Evolutionary conservation across 2,329 filamentous ascomycete species (phyloP), one percentile per base, ranked within the genome.

Genomic region (Hymenoscyphus scutula): DNA sequence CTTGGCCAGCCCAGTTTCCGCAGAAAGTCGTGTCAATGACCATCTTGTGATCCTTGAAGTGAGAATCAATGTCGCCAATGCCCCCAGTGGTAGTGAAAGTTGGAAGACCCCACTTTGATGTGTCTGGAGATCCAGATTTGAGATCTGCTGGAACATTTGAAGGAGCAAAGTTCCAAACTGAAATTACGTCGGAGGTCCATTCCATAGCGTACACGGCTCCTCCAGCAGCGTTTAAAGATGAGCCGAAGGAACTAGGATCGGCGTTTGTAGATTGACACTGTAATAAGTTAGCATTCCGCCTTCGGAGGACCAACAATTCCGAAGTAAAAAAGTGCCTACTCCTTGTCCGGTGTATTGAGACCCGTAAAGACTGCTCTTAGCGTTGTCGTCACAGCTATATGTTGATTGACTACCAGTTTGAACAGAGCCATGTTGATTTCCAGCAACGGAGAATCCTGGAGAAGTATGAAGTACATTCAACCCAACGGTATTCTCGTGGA

Each of bases 21-120:
- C 91, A 96, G 74, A 95, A 91, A 58, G 90, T 85, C 5, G 69
- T 92, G 70, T 92, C 86, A 67, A 92, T 82, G 38, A 91, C 86
- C 58, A 96, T 83, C 67, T 84, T 85, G 79, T 93, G 84, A 56
- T 89, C 78, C 58, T 80, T 82, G 76, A 94, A 93, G 68, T 85
- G 82, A 0, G 76, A 74, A 64, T 86, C 79, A 64, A 92, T 85
- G 34, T 91, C 80, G 72, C 92, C 96, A 30, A 70, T 72, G 3
- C 75, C 70, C 15, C 80, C 82, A 1, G 89, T 89, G 8, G 77
- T 73, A 55, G 80, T 81, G 71, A 94, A 96, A 7, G 83, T 75
- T 0, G 92, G 91, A 3, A 78, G 77, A 0, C 86, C 88, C 91
- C 91, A 96, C 7, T 70, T 75, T 0, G 75, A 73, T 0, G 91